Percentiles rank a stretch among this genome's conserved stretches.
phyloP scores from a whole-genome alignment of 352 stramenopile genomes.

The Stramenopiles sp. region DNA sequence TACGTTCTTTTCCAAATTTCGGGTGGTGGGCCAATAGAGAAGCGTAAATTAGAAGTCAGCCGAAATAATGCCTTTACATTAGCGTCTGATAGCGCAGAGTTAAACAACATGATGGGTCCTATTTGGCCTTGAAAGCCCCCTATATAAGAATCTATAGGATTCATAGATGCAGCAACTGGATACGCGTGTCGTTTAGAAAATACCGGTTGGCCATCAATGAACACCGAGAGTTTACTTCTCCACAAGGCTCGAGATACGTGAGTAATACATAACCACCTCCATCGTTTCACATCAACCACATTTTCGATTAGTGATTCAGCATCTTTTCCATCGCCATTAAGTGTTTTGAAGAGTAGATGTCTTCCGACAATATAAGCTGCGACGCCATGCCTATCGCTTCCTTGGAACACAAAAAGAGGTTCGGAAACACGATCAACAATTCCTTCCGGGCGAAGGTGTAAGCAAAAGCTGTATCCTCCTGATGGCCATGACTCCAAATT shows the following conservation, averaged over 20 bases:
- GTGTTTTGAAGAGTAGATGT: not conserved
- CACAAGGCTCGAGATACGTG: not conserved
- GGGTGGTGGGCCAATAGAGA: not conserved
- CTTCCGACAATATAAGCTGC: not conserved
- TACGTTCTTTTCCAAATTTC: not conserved
- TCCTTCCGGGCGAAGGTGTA: not conserved
- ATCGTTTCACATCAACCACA: not conserved
- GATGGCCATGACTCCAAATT: not conserved
- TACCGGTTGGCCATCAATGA: not conserved
- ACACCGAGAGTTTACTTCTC: not conserved
- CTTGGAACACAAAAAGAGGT: not conserved
- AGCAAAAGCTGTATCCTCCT: not conserved
- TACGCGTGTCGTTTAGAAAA: not conserved
- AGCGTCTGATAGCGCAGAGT: not conserved
- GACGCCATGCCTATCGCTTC: not conserved
- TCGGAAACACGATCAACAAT: not conserved
- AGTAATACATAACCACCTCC: not conserved
- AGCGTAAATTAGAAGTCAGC: not conserved
- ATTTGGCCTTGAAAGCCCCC: not conserved
- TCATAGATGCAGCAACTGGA: not conserved
- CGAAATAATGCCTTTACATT: not conserved
- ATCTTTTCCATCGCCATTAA: not conserved
- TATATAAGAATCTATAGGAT: not conserved
- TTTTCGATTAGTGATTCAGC: not conserved
- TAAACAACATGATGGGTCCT: not conserved